phyloP scores from a whole-genome alignment of 208 protist species.

The Trichomonas gallinae region DNA sequence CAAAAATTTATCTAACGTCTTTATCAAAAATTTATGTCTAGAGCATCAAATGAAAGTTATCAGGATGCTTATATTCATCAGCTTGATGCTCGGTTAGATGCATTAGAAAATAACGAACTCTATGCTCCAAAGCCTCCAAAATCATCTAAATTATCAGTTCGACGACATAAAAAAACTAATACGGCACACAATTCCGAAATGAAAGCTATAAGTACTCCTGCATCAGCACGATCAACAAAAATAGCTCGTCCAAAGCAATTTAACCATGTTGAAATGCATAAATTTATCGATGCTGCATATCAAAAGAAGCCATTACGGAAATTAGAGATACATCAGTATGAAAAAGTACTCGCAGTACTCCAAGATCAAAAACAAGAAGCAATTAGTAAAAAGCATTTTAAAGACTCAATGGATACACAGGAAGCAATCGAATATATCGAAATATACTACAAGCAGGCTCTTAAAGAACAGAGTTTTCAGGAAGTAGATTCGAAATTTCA shows the following conservation, averaged over 20 bases:
- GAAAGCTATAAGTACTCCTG: neutral
- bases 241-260: neutral
- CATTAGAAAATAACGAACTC: neutral
- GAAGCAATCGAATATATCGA: neutral
- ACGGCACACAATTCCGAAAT: neutral
- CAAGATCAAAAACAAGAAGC: neutral
- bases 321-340: neutral
- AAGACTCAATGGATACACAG: neutral
- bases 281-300: neutral
- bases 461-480: neutral
- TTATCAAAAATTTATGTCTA: too few relatives aligned
- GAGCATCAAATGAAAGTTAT: neutral
- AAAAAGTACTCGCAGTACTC: neutral
- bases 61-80: neutral
- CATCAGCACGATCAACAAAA: neutral
- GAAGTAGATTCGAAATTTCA: neutral
- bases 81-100: neutral
- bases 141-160: neutral
- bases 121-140: neutral
- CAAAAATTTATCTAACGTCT: too few relatives aligned
- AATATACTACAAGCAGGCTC: neutral
- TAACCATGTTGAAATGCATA: neutral
- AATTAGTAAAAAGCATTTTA: neutral
- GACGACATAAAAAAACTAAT: neutral
- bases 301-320: neutral